Conservation (phyloP, 2,329 filamentous ascomycete genomes). For the Orbilia ellipsospora region DNA sequence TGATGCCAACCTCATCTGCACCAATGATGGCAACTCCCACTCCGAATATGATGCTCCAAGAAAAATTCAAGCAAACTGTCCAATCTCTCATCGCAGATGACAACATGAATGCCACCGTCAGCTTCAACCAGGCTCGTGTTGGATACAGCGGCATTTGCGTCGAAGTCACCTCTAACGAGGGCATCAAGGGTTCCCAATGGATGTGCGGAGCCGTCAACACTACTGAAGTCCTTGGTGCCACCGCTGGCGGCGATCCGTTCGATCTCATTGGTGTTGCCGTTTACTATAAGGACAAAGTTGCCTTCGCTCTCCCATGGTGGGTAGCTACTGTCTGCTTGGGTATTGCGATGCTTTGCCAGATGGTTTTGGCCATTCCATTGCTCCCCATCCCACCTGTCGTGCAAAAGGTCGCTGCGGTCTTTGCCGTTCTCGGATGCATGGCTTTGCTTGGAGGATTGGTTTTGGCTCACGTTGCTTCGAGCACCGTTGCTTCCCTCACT, state of each 20-base stretch:
- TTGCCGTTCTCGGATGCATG: constrained; percentile 50
- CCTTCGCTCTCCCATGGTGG: constrained; percentile 57
- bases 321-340: constrained; percentile 54
- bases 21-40: constrained; percentile 31
- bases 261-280: constrained; percentile 58
- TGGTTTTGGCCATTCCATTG: constrained; percentile 56
- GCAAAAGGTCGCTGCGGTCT: constrained; percentile 53
- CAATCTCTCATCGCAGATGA: constrained; percentile 40
- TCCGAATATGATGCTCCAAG: constrained; percentile 45
- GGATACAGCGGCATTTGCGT: constrained; percentile 59
- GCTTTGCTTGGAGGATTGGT: constrained; percentile 57
- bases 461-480: constrained; percentile 57
- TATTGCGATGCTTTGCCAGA: constrained; percentile 55
- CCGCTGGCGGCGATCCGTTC: constrained; percentile 58
- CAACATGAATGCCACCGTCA: constrained; percentile 54
- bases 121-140: constrained; percentile 56
- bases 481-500: constrained; percentile 56
- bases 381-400: constrained; percentile 57
- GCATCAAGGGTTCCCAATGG: constrained; percentile 55
- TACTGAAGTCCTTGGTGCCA: constrained; percentile 53
- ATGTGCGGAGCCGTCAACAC: constrained; percentile 45
- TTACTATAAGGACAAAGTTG: constrained; percentile 58
- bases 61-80: constrained; percentile 47
- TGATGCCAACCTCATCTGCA: constrained; percentile 13
- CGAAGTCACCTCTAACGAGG: constrained; percentile 56